Conservation (phyloP, 2,329 filamentous ascomycete species). For the Drechslerella stenobrocha region DNA sequence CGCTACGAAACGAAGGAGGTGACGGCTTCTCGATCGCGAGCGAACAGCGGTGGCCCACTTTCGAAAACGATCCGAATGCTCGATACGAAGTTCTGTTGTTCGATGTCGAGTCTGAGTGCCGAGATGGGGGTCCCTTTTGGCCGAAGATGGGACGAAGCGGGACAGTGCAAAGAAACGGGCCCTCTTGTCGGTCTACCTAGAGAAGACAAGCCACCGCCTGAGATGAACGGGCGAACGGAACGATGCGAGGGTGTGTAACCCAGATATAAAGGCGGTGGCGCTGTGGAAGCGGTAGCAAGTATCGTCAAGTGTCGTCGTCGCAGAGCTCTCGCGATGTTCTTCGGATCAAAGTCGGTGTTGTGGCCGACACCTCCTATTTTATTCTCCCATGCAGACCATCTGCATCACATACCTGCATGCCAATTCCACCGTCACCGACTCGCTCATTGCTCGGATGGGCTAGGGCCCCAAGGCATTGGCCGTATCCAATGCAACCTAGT, state of each 20-base stretch:
- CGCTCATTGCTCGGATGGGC: constrained; percentile 26
- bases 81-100: constrained; percentile 1
- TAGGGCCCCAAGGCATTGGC: constrained; percentile 30
- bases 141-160: constrained; percentile 17
- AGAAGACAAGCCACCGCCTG: background rate
- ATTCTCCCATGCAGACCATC: constrained; percentile 12
- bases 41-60: constrained; percentile 36
- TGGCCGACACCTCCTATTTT: constrained; percentile 30
- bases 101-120: constrained; percentile 10
- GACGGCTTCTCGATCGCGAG: constrained; percentile 24
- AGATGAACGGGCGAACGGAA: constrained; percentile 5
- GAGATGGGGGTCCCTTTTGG: background rate
- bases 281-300: background rate
- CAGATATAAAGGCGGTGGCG: background rate
- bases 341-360: constrained; percentile 11
- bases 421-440: constrained; percentile 14
- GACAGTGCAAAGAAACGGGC: constrained; percentile 8
- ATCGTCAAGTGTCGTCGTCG: background rate
- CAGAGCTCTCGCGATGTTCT: constrained; percentile 19
- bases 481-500: constrained; percentile 34
- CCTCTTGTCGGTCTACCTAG: background rate
- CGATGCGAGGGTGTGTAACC: constrained; percentile 11
- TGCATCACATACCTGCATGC: constrained; percentile 32
- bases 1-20: constrained; percentile 34
- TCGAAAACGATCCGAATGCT: constrained; percentile 1